A percentile compares a stretch with the other conserved stretches of the same genome.
Evolutionary conservation across 2,329 filamentous ascomycete species (phyloP).

Genomic region (Xylariomycetidae sp.): DNA sequence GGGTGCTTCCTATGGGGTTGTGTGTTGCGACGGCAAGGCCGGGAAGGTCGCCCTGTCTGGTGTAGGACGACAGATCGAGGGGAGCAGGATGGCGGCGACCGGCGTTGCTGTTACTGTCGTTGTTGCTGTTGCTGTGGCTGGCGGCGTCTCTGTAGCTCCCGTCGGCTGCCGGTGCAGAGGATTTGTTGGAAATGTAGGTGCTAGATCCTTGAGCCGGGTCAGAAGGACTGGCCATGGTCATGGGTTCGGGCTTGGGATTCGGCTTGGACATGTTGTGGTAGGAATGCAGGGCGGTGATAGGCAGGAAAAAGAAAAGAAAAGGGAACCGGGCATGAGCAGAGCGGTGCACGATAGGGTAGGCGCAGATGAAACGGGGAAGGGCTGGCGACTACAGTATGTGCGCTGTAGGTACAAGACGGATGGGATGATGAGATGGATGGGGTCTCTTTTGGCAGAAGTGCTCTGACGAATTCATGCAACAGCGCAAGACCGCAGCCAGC

Average conservation of each 20-base stretch:
- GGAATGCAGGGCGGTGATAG: no score
- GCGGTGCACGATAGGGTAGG: conserved; percentile 9
- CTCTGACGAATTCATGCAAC: conserved; percentile 1
- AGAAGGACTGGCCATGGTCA: no score
- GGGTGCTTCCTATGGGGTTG: conserved; percentile 15
- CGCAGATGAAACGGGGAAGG: conserved; percentile 15
- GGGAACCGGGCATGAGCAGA: no score
- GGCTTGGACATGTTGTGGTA: no score
- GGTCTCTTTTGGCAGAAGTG: conserved; percentile 5
- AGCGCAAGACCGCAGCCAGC: not conserved
- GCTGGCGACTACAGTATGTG: no score
- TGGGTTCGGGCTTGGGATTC: no score
- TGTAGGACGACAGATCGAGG: conserved; percentile 16
- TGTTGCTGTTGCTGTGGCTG: no score
- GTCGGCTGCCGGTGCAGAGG: no score
- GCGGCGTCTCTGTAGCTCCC: no score
- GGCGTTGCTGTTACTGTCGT: no score
- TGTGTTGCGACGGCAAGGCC: conserved; percentile 21
- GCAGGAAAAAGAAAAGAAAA: conserved; percentile 13
- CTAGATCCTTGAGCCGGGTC: conserved; percentile 18
- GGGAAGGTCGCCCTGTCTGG: conserved; percentile 17
- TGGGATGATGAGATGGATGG: no score
- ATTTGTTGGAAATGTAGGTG: conserved; percentile 11
- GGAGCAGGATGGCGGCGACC: no score
- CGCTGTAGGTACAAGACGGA: conserved; percentile 14